Base-by-base conservation (phyloP, 2,329 filamentous ascomycete species). In the Arthroderma sp. region DNA sequence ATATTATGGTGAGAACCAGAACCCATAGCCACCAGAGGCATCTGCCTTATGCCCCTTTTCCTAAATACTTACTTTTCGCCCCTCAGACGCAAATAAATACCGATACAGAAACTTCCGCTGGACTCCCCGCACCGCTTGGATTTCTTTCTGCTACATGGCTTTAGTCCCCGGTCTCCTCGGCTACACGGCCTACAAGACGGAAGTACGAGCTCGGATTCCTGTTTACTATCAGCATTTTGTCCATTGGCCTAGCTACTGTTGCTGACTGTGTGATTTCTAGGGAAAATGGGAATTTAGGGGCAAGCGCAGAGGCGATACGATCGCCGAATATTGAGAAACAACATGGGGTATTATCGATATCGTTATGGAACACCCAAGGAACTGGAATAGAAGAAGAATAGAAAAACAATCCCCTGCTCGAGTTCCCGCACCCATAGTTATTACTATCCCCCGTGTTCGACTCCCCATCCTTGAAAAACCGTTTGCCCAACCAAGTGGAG, bases 71-170 rank as follows among this genome's bases (percentile, higher is more conserved):
- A 29, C 22, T 36, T 28, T 10, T 29, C 3, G 28, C n/a, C n/a
- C 9, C 28, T 29, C 58, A 94, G 88, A 83, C 63, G 84, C 95
- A 79, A 78, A 75, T 59, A 72, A 76, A 59, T 86, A 85, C 71
- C 83, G 91, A 53, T 82, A 88, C 77, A 86, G 86, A 69, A 94
- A 85, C 77, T 98, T 96, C 77, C 78, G 86, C 65, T 96, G 86
- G 85, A 96, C 83, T 32, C 76, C 79, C 43, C 75, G 83, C 58
- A 94, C 86, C 38, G 86, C 85, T 29, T 79, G 77, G 69, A 66
- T 95, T 58, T 80, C 81, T 4, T 78, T 95, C 61, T 71, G 81
- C 52, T 95, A 89, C 65, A 75, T 83, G 47, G 69, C 80, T 31
- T 69, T 81, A 44, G 75, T 95, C 37, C 91, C 91, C 5, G 64